Evolutionary conservation across 2,329 filamentous ascomycete genomes (phyloP), one percentile per base, ranked within the genome.

Genomic region (Madurella fahalii): DNA sequence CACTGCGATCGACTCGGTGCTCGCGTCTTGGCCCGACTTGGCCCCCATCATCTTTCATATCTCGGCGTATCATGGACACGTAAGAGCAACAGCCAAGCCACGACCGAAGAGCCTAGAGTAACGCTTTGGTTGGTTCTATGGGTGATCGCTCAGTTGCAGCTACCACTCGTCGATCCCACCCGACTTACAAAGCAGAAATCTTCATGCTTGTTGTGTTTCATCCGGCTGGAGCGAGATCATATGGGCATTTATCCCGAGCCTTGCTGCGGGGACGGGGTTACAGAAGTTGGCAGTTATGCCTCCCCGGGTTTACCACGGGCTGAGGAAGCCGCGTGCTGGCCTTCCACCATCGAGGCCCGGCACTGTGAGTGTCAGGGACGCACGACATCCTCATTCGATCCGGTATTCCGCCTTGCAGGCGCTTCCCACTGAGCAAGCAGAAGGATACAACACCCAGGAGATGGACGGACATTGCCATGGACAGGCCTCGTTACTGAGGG

Each of bases 1-100:
- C 25, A 7, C 25, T 25, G 7, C 25, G 25, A 25, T 7, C 25
- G 25, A 4, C 25, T 25, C 25, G 25, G 25, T 32, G 15, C 13
- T 45, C 37, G 25, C 30, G 51, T 40, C 54, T 57, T 53, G 54
- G 54, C 54, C 55, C 55, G 55, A 49, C 55, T 54, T 54, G 55
- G 55, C 55, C 48, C n/a, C 13, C 34, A 43, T 31, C 11, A 25
- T 43, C 25, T 25, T 15, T 44, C 39, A 53, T 31, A n/a, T 34
- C n/a, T 12, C 17, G 16, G 41, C 16, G 41, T 17, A 40, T 32
- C 34, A 16, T 34, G 40, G 30, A 30, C 46, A 48, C 46, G 32
- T 18, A 46, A 31, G 25, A 25, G 25, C 25, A 25, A 25, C 4
- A 25, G 25, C 25, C 25, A 25, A 25, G 25, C 25, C 25, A 25